Conservation (phyloP, 345 rosid species). For the Lepidium sativum region DNA sequence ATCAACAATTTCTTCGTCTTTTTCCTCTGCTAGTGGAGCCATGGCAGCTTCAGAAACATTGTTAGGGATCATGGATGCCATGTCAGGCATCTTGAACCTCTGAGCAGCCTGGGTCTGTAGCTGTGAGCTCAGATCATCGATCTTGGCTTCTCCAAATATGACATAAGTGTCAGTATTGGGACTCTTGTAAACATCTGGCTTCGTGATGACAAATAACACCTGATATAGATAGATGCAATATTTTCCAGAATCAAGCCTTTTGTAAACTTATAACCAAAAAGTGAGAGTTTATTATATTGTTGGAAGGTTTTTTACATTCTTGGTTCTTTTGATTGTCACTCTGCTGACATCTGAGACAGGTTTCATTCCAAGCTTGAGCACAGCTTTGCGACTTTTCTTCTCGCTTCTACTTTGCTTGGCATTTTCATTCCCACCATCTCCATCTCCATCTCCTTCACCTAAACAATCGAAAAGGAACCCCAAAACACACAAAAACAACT, state of each 20-base stretch:
- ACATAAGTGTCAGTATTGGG: slow-evolving; percentile 67
- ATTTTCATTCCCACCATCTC: slow-evolving; percentile 54
- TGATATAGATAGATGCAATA: slow-evolving; percentile 29
- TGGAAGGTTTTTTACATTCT: slow-evolving; percentile 36
- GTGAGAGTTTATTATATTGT: not conserved
- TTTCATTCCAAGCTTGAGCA: slow-evolving; percentile 74
- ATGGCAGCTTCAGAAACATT: slow-evolving; percentile 33
- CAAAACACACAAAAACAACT: not conserved
- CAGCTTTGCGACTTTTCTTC: slow-evolving; percentile 75
- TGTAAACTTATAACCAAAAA: not conserved
- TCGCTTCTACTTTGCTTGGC: slow-evolving; percentile 78
- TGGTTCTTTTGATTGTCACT: slow-evolving; percentile 70
- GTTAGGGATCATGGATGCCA: slow-evolving; percentile 45
- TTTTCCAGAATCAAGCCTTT: not conserved
- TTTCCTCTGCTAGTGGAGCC: slow-evolving; percentile 48
- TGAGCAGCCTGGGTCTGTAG: slow-evolving; percentile 81
- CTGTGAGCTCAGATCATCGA: slow-evolving; percentile 82
- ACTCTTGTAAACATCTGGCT: slow-evolving; percentile 85
- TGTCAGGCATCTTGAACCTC: slow-evolving; percentile 74
- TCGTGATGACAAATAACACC: slow-evolving; percentile 65
- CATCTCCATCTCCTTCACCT: slow-evolving; percentile 28
- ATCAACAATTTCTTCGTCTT: slow-evolving; percentile 56
- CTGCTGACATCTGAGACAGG: slow-evolving; percentile 70
- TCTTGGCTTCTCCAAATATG: slow-evolving; percentile 77
- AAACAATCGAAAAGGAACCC: not conserved